These are phyloP conservation scores for Rhodotorula sp. DNA, from an alignment of 1,284 basidiomycete genomes.

Conservation along the genomic window DNA sequence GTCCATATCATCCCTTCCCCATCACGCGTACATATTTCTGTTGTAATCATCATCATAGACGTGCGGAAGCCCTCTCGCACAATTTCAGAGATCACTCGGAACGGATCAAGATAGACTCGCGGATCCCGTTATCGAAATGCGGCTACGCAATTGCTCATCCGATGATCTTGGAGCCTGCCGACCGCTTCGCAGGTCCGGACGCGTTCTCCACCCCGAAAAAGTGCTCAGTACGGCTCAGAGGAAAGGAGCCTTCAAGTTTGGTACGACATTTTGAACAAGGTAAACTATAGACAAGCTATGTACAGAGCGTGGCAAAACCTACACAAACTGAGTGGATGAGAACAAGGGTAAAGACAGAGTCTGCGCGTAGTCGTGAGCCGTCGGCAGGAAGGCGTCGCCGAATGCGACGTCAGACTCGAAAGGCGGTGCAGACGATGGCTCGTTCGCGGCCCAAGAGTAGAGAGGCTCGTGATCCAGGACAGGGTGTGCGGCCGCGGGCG, in stretches of 20 bases:
- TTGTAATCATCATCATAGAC: not conserved
- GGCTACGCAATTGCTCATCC: too few relatives aligned
- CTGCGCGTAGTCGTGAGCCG: not conserved
- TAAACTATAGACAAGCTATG: not conserved
- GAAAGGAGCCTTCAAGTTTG: too few relatives aligned
- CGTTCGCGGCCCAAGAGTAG: not conserved
- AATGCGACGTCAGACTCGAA: not conserved
- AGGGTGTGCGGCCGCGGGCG: too few relatives aligned
- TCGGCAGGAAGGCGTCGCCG: not conserved
- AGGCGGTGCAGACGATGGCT: too few relatives aligned
- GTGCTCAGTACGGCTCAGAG: too few relatives aligned
- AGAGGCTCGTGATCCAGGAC: not conserved
- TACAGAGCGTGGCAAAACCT: not conserved
- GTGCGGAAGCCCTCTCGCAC: not conserved
- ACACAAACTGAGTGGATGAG: not conserved
- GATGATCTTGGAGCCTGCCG: too few relatives aligned
- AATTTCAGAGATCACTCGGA: not conserved
- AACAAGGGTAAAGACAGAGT: constrained; percentile 12
- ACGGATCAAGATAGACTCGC: not conserved
- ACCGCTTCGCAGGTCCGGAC: too few relatives aligned
- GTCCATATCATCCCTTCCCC: too few relatives aligned
- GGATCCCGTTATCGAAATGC: too few relatives aligned
- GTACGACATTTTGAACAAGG: too few relatives aligned
- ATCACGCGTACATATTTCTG: too few relatives aligned
- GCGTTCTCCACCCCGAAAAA: too few relatives aligned